Percentiles rank a stretch among this genome's conserved stretches.
These are phyloP conservation scores for Carex sylvatica DNA, from an alignment of 202 grass and related monocot genomes.

Conservation along the genomic window DNA sequence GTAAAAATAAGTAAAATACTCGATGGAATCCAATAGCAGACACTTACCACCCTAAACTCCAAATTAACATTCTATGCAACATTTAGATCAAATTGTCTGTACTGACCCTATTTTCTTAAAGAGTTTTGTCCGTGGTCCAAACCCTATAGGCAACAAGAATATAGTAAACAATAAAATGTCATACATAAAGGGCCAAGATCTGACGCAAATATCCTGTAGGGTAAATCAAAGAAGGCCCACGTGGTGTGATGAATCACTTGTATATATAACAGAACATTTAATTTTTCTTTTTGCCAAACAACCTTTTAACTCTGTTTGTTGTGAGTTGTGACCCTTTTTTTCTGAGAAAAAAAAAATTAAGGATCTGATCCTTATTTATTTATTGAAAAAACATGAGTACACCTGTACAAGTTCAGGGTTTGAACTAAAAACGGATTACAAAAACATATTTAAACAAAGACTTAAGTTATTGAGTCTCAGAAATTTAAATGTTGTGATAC, in stretches of 20 bases:
- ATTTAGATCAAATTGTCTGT: not conserved
- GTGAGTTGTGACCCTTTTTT: not conserved
- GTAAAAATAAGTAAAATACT: too few species aligned
- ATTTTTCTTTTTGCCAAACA: not conserved
- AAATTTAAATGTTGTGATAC: too few species aligned
- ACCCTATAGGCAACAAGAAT: not conserved
- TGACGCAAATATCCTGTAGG: not conserved
- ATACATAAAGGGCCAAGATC: not conserved
- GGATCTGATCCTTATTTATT: too few species aligned
- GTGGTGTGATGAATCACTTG: not conserved
- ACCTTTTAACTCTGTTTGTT: not conserved
- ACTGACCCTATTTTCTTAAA: not conserved
- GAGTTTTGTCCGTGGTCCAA: not conserved
- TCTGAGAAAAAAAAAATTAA: not conserved
- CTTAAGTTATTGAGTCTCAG: too few species aligned
- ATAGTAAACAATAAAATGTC: not conserved
- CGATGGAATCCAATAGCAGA: too few species aligned
- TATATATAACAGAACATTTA: not conserved
- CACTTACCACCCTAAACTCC: too few species aligned
- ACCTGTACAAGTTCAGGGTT: too few species aligned
- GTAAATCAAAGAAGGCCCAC: not conserved
- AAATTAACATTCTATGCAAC: not conserved
- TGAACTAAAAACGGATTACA: too few species aligned
- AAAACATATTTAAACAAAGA: too few species aligned
- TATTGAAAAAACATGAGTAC: too few species aligned